Evolutionary conservation across 1,139 yeast species (phyloP), one percentile per base, ranked within the genome.

Genomic region (Candida freyschussii): DNA sequence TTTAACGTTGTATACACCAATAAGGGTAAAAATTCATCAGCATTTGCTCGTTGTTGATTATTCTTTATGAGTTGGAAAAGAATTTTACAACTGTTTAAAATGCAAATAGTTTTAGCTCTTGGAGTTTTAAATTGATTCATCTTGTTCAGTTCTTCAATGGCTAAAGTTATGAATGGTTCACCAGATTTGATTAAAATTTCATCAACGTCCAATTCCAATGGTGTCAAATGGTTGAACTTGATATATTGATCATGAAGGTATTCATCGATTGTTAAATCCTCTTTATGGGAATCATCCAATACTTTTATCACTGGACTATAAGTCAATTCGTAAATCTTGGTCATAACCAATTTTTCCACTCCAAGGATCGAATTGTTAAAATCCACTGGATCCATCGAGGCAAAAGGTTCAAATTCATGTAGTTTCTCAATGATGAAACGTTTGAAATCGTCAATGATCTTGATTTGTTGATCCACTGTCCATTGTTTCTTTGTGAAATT

Each of bases 1-100:
- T 78, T 79, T 29, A 91, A 59, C 3, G 89, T 72, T 7, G 91
- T 82, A 45, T 79, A 78, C 22, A 93, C 87, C 32, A 93, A 63
- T 28, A 91, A 59, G 0, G 99, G 98, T 17, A 93, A 70, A 56
- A 93, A 93, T 18, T 85, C 75, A 58, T 93, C 99, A 0, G 99
- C 99, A 45, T 89, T 89, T 48, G 85, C 94, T 38, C 66, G 65
- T 23, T 71, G 60, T 27, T 68, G 61, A 24, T 74, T 72, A 36
- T 79, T 82, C 44, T 87, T 77, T 35, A 93, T 70, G 36, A 85
- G 67, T 13, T 95, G 94, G 64, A 87, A 87, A 7, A 93, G 80
- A 12, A 91, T 89, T 56, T 91, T 91, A 55, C 97, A 89, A 37
- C 93, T 78, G 59, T 93, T 93, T 40, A 93, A 65, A 7, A 91